Evolutionary conservation across 225 moss, liverwort and hornwort species (phyloP), one percentile per base, ranked within the genome.

Genomic region (Pseudisothecium myosuroides): DNA sequence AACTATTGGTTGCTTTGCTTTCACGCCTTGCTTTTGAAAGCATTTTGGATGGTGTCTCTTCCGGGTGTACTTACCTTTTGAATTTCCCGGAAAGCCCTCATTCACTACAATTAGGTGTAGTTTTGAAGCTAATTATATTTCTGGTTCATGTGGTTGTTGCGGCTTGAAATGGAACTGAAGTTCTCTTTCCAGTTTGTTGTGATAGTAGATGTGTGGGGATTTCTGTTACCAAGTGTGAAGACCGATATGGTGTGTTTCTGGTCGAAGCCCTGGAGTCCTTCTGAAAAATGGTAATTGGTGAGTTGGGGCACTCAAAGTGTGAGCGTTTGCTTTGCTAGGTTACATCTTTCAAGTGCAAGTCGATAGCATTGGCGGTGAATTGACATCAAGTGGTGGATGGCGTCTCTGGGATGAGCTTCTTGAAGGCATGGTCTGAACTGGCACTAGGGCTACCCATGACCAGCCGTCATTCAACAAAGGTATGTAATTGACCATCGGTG

Each of bases 401-500:
- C 74, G 9, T 10, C 41, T 79, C 90, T n/a, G 93, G 93, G 52
- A 92, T 92, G 83, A 80, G 43, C 6, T 93, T 92, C 85, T 41
- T 93, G 82, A 93, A 93, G 90, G 90, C 93, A 55, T 92, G 92
- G 93, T 92, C 93, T 61, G 93, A 92, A 82, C 31, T 90, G 86
- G 90, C 93, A 67, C 87, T 64, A 17, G 92, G 93, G 31, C 58
- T 90, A 18, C 88, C 92, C 56, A 58, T 93, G 79, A 90, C 85
- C 78, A 79, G 29, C 80, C 90, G 22, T 85, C 93, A n/a, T n/a
- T n/a, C n/a, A n/a, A n/a, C n/a, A n/a, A n/a, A n/a, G n/a, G n/a
- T n/a, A n/a, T n/a, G n/a, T n/a, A n/a, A n/a, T 92, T 76, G 90
- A 92, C 62, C 92, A 93, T 87, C 90, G 93, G 93, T 93, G 82